Base-by-base conservation (phyloP, 768 basidiomycete genomes). In the Rhodotorula babjevae region DNA sequence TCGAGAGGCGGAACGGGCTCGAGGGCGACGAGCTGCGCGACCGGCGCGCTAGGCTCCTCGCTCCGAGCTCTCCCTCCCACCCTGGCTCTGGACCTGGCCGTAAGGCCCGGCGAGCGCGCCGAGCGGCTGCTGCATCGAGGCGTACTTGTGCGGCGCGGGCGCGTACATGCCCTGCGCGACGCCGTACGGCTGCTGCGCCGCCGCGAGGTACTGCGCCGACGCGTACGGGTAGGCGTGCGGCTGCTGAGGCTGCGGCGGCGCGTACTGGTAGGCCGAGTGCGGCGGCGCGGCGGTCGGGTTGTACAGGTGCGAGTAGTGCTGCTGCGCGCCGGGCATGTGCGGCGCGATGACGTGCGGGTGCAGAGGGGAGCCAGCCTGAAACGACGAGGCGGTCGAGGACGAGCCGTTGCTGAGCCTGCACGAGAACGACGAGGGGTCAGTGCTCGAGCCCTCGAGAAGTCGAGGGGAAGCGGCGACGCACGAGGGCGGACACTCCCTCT, bases 401-500 rank as follows among this genome's bases (percentile, higher is more conserved):
- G 62, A 63, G 23, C 62, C 68, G 52, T 63, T 63, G 29, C 59
- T 56, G 14, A 63, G 56, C 3, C 68, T 69, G 53, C 16, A 8
- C 16, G 15, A 9, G 14, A 29, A 29, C 3, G 16, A 25, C 10
- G 27, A 29, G 3, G 12, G 23, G 29, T 44, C 46, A 42, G 58
- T 36, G 21, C 10, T 23, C 16, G 42, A 25, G 19, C 11, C 5
- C 7, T 27, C 18, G 15, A 23, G 3, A 33, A 25, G 1, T 47
- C 46, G 23, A 25, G 31, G n/a, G 5, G 7, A 25, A 9, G 14
- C 21, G 14, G 3, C 12, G 18, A 63, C 62, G 62, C 14, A 69
- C 62, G 61, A 69, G 1, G 67, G 67, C 9, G 67, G 67, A 19
- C 42, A 44, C 9, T 68, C 67, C 9, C 61, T 29, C 55, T 61